Base-by-base conservation (phyloP, 2,329 filamentous ascomycete genomes). In the Periconia sp. region DNA sequence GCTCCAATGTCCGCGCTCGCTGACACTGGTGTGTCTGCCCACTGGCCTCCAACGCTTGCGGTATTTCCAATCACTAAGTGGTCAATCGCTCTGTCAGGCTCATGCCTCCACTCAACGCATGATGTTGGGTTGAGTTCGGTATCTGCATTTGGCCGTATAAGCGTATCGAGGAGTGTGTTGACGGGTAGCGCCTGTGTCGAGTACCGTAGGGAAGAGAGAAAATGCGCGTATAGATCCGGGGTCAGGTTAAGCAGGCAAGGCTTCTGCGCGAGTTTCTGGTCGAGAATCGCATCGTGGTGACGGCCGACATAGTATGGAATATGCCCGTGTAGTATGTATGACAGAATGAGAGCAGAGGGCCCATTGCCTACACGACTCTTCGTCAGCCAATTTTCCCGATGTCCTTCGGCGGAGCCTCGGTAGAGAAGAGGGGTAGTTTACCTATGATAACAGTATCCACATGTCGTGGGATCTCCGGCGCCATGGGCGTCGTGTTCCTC, bases 291-390 rank as follows among this genome's bases (percentile, higher is more conserved):
- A 62, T 85, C 82, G 24, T 81, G 79, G 65, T 85, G 82, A 24
- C 76, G 76, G 40, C 74, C 66, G 25, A 74, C 66, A 55, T 85
- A 85, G 57, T 75, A 77, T 4, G 82, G 82, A 39, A 83, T 71
- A 56, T 84, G 73, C 25, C 82, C 82, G 64, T 85, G 81, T 19
- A 85, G 75, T 30, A 84, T 82, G 62, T 81, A 85, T 32, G 80
- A 83, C 24, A 85, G 72, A 53, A 84, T 79, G 67, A 85, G 73
- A 37, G 82, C 79, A 36, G 82, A 81, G 32, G 82, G 82, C 42
- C 82, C 82, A 61, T 82, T 83, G 58, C 82, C 82, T 83, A 51
- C 17, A 8, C 28, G 57, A n/a, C 3, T 18, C 12, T 57, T 56
- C 52, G 57, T 66, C 48, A 68, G 60, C 56, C 18, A 17, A 16